These are phyloP conservation scores for Gossypium turneri DNA, from an alignment of 345 rosid genomes.

Conservation along the genomic window DNA sequence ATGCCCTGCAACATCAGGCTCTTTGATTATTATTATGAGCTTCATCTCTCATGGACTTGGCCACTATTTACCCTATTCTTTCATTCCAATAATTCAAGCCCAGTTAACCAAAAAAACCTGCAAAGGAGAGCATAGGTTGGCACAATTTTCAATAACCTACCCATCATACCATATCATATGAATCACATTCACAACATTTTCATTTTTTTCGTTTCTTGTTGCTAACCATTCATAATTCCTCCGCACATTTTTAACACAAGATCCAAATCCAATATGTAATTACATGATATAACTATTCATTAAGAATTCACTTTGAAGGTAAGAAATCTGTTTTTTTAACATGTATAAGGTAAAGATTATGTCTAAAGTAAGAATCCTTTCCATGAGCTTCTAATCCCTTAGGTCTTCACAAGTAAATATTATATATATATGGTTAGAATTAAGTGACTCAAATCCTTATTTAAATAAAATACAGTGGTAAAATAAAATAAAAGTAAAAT, in stretches of 20 bases:
- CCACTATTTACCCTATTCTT: background rate
- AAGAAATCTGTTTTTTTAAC: constrained; percentile 8
- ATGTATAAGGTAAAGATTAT: constrained; percentile 17
- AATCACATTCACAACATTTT: no score
- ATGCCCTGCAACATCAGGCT: constrained; percentile 59
- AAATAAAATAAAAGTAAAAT: no score
- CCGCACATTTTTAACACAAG: no score
- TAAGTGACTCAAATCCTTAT: no score
- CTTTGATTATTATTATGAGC: no score
- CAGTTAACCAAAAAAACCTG: background rate
- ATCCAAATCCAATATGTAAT: no score
- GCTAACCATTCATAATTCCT: no score
- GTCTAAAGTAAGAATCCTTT: constrained; percentile 13
- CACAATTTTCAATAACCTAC: constrained; percentile 3
- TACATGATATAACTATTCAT: background rate
- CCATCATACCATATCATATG: no score
- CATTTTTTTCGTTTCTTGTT: no score
- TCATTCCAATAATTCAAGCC: background rate
- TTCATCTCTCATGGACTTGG: constrained; percentile 3
- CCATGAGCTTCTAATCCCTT: background rate
- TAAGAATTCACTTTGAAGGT: background rate
- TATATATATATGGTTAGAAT: no score
- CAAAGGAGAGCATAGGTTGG: constrained; percentile 27
- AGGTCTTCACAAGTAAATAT: background rate
- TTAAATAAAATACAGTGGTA: no score